phyloP scores from a whole-genome alignment of 1,284 basidiomycete genomes.

The Rhodotorula glutinis region DNA sequence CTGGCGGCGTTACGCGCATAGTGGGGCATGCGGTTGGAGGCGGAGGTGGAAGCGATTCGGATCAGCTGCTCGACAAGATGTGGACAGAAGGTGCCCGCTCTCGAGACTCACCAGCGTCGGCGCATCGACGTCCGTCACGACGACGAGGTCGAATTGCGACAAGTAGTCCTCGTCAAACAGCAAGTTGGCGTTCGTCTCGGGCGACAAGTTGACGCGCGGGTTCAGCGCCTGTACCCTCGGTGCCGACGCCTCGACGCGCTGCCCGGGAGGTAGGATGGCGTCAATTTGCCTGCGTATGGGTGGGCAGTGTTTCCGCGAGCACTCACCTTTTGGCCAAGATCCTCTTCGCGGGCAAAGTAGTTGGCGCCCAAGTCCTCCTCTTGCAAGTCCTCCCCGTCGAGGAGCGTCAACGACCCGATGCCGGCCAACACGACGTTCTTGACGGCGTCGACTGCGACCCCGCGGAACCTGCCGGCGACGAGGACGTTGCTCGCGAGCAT shows the following conservation, averaged over 20 bases:
- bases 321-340: constrained; percentile 78
- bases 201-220: constrained; percentile 79
- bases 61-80: too few species aligned
- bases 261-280: constrained; percentile 1
- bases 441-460: constrained; percentile 89
- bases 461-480: constrained; percentile 67
- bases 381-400: constrained; percentile 54
- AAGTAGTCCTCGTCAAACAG: constrained; percentile 49
- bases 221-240: constrained; percentile 82
- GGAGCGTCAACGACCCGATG: constrained; percentile 57
- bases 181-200: constrained; percentile 53
- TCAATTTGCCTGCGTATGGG: background rate
- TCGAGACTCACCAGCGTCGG: constrained; percentile 63
- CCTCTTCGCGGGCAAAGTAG: constrained; percentile 90
- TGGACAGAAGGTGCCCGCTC: too few species aligned
- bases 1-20: too few species aligned
- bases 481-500: constrained; percentile 93
- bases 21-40: too few species aligned
- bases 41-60: too few species aligned
- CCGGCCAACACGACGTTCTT: constrained; percentile 75
- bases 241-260: constrained; percentile 82
- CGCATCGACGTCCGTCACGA: constrained; percentile 45
- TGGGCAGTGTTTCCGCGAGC: too few species aligned
- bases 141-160: constrained; percentile 50
- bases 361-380: constrained; percentile 81